Evolutionary conservation across 805 yeast genomes (phyloP).

Genomic region (Wickerhamiella vanderwaltii): DNA sequence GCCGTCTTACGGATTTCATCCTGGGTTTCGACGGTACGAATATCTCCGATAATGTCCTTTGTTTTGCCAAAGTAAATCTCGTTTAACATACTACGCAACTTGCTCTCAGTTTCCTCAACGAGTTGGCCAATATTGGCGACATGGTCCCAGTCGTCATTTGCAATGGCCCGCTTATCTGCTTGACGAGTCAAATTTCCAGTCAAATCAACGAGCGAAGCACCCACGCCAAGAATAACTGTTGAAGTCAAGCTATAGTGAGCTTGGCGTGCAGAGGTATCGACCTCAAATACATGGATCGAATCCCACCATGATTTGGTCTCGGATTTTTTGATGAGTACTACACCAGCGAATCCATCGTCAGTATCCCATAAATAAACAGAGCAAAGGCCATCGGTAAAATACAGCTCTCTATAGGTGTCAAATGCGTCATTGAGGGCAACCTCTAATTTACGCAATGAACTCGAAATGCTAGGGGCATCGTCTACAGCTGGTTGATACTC

Average conservation of each 20-base stretch:
- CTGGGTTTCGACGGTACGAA: slow-evolving; percentile 36
- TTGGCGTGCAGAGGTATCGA: slow-evolving; percentile 31
- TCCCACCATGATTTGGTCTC: slow-evolving; percentile 49
- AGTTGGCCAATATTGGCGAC: slow-evolving; percentile 73
- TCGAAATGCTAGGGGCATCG: slow-evolving; percentile 51
- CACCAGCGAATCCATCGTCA: slow-evolving; percentile 81
- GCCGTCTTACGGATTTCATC: slow-evolving; percentile 31
- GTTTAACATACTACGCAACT: slow-evolving; percentile 73
- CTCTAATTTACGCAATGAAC: slow-evolving; percentile 59
- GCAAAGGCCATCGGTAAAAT: slow-evolving; percentile 89
- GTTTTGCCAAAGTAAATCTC: slow-evolving; percentile 94
- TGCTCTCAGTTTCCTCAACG: slow-evolving; percentile 79
- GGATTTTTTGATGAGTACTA: slow-evolving; percentile 64
- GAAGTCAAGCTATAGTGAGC: slow-evolving; percentile 66
- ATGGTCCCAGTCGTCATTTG: slow-evolving; percentile 50
- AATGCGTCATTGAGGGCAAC: slow-evolving; percentile 76
- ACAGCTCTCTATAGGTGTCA: slow-evolving; percentile 83
- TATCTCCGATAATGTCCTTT: slow-evolving; percentile 68
- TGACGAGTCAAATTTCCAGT: slow-evolving; percentile 85
- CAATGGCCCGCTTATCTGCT: slow-evolving; percentile 36
- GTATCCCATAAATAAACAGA: slow-evolving; percentile 88
- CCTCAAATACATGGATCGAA: slow-evolving; percentile 85
- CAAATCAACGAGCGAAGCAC: slow-evolving; percentile 36
- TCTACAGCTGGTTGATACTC: slow-evolving; percentile 49
- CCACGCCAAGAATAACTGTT: slow-evolving; percentile 49